Evolutionary conservation across 2,329 filamentous ascomycete genomes (phyloP).

Genomic region (Emmonsiellopsis sp.): DNA sequence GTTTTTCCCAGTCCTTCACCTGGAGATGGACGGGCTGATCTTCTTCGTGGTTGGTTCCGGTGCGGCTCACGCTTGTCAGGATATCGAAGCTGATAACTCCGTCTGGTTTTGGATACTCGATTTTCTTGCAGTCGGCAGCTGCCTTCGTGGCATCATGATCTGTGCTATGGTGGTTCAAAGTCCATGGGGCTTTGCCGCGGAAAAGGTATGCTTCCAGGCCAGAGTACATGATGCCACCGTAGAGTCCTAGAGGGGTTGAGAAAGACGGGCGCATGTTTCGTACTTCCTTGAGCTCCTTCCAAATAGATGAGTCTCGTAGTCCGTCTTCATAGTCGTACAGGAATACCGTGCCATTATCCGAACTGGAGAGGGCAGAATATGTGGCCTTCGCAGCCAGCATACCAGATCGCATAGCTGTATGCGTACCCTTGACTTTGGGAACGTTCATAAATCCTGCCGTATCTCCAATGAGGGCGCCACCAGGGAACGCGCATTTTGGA

Average conservation of each 20-base stretch:
- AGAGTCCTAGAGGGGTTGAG: slow-evolving; percentile 75
- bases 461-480: slow-evolving; percentile 89
- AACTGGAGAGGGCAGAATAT: slow-evolving; percentile 58
- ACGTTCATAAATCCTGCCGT: slow-evolving; percentile 95
- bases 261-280: slow-evolving; percentile 97
- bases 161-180: slow-evolving; percentile 68
- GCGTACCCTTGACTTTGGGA: slow-evolving; percentile 96
- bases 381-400: slow-evolving; percentile 93
- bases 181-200: slow-evolving; percentile 83
- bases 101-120: slow-evolving; percentile 95
- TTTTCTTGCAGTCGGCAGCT: slow-evolving; percentile 73
- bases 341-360: slow-evolving; percentile 65
- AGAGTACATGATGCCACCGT: slow-evolving; percentile 85
- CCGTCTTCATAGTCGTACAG: slow-evolving; percentile 89
- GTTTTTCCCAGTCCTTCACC: slow-evolving; percentile 89
- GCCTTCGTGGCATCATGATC: slow-evolving; percentile 72
- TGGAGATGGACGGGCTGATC: slow-evolving; percentile 95
- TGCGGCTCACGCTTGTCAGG: slow-evolving; percentile 85
- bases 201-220: slow-evolving; percentile 83
- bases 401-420: slow-evolving; percentile 94
- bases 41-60: slow-evolving; percentile 96
- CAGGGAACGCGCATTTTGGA: slow-evolving; percentile 91
- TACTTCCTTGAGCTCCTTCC: slow-evolving; percentile 88
- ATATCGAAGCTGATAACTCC: slow-evolving; percentile 94
- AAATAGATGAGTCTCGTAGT: slow-evolving; percentile 76